These are phyloP conservation scores for Botryotinia calthae DNA, from an alignment of 2,329 filamentous ascomycete genomes.

Conservation along the genomic window DNA sequence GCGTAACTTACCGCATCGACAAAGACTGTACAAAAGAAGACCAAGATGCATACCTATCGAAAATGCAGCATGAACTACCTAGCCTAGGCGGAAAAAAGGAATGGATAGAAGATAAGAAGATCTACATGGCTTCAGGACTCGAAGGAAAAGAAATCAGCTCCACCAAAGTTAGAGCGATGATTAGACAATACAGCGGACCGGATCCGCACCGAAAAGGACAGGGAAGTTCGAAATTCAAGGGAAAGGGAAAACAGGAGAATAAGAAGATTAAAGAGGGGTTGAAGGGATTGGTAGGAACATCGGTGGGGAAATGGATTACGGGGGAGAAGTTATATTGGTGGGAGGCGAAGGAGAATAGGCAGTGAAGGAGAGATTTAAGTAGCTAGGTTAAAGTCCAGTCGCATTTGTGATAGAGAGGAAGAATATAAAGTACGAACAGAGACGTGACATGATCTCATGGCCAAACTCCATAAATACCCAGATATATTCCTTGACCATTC, in stretches of 20 bases:
- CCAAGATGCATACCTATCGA: not conserved
- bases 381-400: not conserved
- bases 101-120: not conserved
- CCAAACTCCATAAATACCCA: not conserved
- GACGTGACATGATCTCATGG: not conserved
- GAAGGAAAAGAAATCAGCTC: not conserved
- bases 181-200: not conserved
- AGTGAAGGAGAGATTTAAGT: not conserved
- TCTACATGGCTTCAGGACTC: not conserved
- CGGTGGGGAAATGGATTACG: conserved; percentile 14
- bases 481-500: not conserved
- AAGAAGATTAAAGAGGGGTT: conserved; percentile 33
- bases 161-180: not conserved
- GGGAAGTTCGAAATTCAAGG: conserved; percentile 52
- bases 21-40: not conserved
- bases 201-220: conserved; percentile 54
- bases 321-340: conserved; percentile 4
- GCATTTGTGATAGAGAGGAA: not conserved
- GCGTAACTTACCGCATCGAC: conserved; percentile 59
- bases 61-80: not conserved
- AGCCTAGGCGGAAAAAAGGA: not conserved
- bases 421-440: not conserved
- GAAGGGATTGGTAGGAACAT: not conserved
- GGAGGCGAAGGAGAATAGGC: not conserved
- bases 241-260: conserved; percentile 54